Evolutionary conservation across 208 protist genomes (phyloP).

Genomic region (Trypanosoma scelopori): DNA sequence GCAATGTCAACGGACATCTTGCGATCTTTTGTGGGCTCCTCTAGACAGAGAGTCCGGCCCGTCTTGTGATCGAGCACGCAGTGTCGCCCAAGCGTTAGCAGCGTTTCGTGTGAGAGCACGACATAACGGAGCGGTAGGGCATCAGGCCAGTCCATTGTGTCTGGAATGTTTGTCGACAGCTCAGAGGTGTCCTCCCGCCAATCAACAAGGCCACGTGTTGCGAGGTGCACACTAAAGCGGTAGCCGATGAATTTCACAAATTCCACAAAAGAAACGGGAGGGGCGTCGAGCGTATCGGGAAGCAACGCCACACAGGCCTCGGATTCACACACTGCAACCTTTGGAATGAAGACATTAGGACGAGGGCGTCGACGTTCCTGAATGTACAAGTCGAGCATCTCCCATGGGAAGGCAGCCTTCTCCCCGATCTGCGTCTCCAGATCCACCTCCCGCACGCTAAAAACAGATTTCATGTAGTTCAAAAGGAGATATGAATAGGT

Average conservation of each 20-base stretch:
- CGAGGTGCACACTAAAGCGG: constrained; percentile 63
- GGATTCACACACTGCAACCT: constrained; percentile 42
- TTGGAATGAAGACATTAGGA: constrained; percentile 45
- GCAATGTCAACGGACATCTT: constrained; percentile 61
- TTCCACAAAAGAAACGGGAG: constrained; percentile 52
- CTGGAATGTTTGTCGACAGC: constrained; percentile 35
- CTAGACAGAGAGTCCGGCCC: constrained; percentile 50
- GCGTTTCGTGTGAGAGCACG: constrained; percentile 52
- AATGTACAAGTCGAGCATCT: constrained; percentile 76
- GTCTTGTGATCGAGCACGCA: constrained; percentile 58
- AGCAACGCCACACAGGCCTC: constrained; percentile 74
- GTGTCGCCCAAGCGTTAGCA: constrained; percentile 36
- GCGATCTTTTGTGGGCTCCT: constrained; percentile 54
- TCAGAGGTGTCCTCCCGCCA: constrained; percentile 40
- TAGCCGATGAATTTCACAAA: constrained; percentile 73
- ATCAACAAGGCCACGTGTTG: constrained; percentile 33
- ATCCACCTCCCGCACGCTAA: constrained; percentile 49
- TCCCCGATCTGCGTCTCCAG: constrained; percentile 72
- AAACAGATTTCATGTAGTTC: constrained; percentile 70
- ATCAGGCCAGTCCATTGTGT: constrained; percentile 28
- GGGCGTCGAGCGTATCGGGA: constrained; percentile 38
- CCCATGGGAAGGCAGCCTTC: constrained; percentile 61
- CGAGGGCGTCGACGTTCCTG: constrained; percentile 41
- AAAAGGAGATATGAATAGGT: constrained; percentile 70
- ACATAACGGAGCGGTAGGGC: constrained; percentile 41